Conservation (phyloP, 2,329 filamentous ascomycete genomes). For the Fusarium cyanostomum region DNA sequence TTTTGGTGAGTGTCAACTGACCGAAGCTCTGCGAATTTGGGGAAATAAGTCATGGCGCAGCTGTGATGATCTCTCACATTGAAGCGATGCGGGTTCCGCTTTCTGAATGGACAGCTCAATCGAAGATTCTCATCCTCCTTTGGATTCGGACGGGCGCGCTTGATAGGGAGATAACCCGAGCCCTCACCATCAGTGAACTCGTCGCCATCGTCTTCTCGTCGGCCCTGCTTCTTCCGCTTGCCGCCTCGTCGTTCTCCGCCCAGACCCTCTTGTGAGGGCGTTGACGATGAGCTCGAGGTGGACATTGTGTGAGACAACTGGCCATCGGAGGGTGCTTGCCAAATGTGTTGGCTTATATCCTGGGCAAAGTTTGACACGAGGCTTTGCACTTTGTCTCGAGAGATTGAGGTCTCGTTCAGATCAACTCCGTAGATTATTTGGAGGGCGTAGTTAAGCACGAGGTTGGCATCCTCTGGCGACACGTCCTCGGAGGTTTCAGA, state of each 20-base stretch:
- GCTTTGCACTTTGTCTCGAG: constrained; percentile 42
- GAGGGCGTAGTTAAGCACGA: constrained; percentile 49
- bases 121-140: constrained; percentile 52
- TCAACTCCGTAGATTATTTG: constrained; percentile 53
- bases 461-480: constrained; percentile 48
- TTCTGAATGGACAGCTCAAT: constrained; percentile 56
- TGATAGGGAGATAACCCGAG: constrained; percentile 41
- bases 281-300: constrained; percentile 45
- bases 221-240: constrained; percentile 50
- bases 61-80: constrained; percentile 57
- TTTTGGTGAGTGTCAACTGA: constrained; percentile 14
- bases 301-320: constrained; percentile 46
- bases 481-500: constrained; percentile 44
- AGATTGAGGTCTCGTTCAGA: constrained; percentile 45
- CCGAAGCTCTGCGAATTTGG: constrained; percentile 54
- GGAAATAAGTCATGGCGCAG: constrained; percentile 56
- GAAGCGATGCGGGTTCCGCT: constrained; percentile 56
- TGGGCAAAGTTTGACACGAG: constrained; percentile 48
- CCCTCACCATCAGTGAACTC: constrained; percentile 50
- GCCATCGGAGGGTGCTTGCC: constrained; percentile 44
- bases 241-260: constrained; percentile 39
- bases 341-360: constrained; percentile 48
- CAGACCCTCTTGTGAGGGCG: constrained; percentile 42
- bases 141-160: constrained; percentile 46
- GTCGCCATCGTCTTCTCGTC: constrained; percentile 47